phyloP scores from a whole-genome alignment of 139 green algal genomes.

The Closterium sp. region DNA sequence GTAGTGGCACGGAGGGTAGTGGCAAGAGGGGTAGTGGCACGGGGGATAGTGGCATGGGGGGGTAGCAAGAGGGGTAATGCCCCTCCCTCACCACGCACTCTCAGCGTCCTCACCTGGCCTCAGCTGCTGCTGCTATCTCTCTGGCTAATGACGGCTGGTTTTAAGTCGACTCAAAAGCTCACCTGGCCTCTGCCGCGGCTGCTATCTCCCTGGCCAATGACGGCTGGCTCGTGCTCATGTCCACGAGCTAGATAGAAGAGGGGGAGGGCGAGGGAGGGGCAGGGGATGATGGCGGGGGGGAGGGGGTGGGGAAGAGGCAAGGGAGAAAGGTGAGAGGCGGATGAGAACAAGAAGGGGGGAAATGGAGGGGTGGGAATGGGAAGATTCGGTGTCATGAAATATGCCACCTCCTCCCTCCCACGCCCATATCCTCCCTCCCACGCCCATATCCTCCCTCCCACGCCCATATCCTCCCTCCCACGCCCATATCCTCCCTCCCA shows the following conservation, averaged over 20 bases:
- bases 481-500: background rate
- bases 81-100: too few relatives aligned
- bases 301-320: background rate
- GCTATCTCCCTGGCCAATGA: conserved; percentile 31
- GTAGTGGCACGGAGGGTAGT: too few relatives aligned
- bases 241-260: conserved; percentile 34
- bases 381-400: too few relatives aligned
- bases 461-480: too few relatives aligned
- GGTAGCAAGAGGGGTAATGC: too few relatives aligned
- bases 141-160: conserved; percentile 27
- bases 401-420: too few relatives aligned
- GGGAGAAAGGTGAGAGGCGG: too few relatives aligned
- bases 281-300: background rate
- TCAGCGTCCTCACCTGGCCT: background rate
- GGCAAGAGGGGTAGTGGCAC: too few relatives aligned
- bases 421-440: background rate
- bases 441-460: too few relatives aligned
- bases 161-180: conserved; percentile 46
- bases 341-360: too few relatives aligned
- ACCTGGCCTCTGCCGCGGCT: conserved; percentile 15
- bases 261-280: background rate
- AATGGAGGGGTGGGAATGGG: too few relatives aligned
- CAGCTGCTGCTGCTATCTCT: conserved; percentile 31
- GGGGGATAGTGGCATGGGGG: too few relatives aligned
- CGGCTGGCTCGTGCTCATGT: conserved; percentile 53